Base-by-base conservation (phyloP, 306 rosid species). In the Gynostemma pentaphyllum region DNA sequence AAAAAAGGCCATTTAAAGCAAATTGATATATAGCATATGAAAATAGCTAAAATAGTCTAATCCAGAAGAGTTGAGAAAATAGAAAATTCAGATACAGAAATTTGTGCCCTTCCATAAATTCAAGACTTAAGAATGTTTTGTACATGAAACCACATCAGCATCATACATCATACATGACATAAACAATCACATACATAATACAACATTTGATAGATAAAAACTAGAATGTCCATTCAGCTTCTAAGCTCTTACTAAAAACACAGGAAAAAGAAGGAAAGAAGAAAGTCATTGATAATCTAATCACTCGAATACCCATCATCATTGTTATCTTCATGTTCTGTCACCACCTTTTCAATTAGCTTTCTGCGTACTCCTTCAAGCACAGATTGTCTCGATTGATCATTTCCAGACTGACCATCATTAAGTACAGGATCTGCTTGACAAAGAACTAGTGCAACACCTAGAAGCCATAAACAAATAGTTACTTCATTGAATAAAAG, bases 371-470 rank as follows among this genome's bases (percentile, higher is more conserved):
- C 96, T 60, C 86, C 94, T 36, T 84, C 96, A 0, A 88, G 76
- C 62, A 92, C 87, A 59, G 96, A 84, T 59, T 87, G 45, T 63
- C 90, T 85, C 56, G 96, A 85, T 14, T 39, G 64, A 59, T 73
- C 96, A 18, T 77, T 69, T 49, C 75, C 79, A 57, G 76, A 72
- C 44, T 77, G 94, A 16, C 98, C 96, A 67, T 88, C 96, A 24
- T 82, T 81, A 9, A 92, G 95, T 1, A 88, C 96, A 37, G 96
- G 96, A 72, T 86, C 90, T 39, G 95, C 85, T 64, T 88, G 88
- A 76, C 98, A 92, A 53, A 92, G 84, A 32, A 92, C 83, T 74
- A 92, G 75, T 59, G 98, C 96, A 75, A 86, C 95, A 66, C 95
- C 96, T 88, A 69, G 46, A 23, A 28, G 15, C 53, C 53, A 29